Evolutionary conservation across 306 rosid genomes (phyloP), one percentile per base, ranked within the genome.

Genomic region (Prunus kanzakura): DNA sequence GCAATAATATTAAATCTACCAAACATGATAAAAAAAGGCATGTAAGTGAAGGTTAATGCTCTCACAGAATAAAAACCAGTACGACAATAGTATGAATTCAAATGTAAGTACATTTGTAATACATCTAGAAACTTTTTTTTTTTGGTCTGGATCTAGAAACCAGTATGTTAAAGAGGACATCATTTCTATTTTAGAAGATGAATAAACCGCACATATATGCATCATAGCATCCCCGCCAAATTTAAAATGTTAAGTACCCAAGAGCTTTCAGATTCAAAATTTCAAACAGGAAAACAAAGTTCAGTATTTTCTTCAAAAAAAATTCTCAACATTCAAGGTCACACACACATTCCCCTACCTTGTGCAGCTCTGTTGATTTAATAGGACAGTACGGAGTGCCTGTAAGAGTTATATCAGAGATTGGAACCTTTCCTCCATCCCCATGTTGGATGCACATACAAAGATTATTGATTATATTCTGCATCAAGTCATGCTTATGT

Each of bases 391-490:
- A 47, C 55, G 82, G 38, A 78, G 49, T 75, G 71, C 83, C 86
- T 51, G 76, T 71, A 49, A 72, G 74, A 52, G 74, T 74, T 66
- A 85, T 66, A 30, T 84, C 79, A 58, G 69, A 75, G 66, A 75
- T 61, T 64, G 86, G 78, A 73, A 72, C 65, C 79, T 71, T 72
- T 81, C 64, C 76, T 49, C 73, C 79, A 32, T 67, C 52, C 72
- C 27, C 57, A 69, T 73, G 80, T 51, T 77, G 38, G 72, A 79
- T 76, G 84, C 84, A 79, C 57, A 27, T 75, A 76, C 57, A 78
- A 65, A 89, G 85, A 71, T 86, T 89, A 76, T 76, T 84, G 81
- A 87, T 79, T 77, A 84, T 86, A 68, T 80, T 82, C 60, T 49
- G 80, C 74, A 89, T 69, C 77, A 23, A 77, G 77, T 80, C 82